phyloP scores from a whole-genome alignment of 768 basidiomycete genomes.

The Podaxis pistillaris region DNA sequence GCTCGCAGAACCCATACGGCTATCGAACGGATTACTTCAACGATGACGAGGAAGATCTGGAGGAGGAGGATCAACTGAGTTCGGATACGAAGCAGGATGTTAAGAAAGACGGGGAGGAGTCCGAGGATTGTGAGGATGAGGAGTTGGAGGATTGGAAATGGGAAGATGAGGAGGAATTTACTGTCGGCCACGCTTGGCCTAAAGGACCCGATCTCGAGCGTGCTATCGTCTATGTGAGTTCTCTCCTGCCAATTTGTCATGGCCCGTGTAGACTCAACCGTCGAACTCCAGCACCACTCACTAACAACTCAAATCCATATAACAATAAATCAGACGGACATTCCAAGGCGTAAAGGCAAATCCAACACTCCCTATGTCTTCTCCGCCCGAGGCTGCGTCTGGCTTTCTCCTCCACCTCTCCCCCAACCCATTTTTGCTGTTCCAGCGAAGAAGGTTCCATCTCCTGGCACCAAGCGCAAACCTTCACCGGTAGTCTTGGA shows the following conservation, averaged over 20 bases:
- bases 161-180: constrained; percentile 69
- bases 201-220: constrained; percentile 37
- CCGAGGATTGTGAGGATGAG: constrained; percentile 21
- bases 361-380: constrained; percentile 67
- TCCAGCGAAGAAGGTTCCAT: constrained; percentile 12
- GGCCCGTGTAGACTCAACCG: constrained; percentile 5
- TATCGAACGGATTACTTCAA: constrained; percentile 35
- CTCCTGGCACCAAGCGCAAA: constrained; percentile 10
- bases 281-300: constrained; percentile 49
- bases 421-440: constrained; percentile 23
- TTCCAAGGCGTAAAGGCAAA: constrained; percentile 53
- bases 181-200: constrained; percentile 58
- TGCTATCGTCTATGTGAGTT: constrained; percentile 66
- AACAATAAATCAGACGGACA: constrained; percentile 51
- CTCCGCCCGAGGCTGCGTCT: constrained; percentile 44
- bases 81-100: constrained; percentile 30
- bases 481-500: constrained; percentile 4
- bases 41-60: constrained; percentile 27
- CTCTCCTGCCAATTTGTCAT: not conserved
- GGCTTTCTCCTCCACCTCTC: constrained; percentile 28
- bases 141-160: constrained; percentile 57
- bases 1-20: constrained; percentile 47
- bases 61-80: constrained; percentile 39
- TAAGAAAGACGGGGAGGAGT: constrained; percentile 22
- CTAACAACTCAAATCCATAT: constrained; percentile 57